Evolutionary conservation across 1,284 basidiomycete genomes (phyloP), one percentile per base, ranked within the genome.

Genomic region (Tilletia horrida): DNA sequence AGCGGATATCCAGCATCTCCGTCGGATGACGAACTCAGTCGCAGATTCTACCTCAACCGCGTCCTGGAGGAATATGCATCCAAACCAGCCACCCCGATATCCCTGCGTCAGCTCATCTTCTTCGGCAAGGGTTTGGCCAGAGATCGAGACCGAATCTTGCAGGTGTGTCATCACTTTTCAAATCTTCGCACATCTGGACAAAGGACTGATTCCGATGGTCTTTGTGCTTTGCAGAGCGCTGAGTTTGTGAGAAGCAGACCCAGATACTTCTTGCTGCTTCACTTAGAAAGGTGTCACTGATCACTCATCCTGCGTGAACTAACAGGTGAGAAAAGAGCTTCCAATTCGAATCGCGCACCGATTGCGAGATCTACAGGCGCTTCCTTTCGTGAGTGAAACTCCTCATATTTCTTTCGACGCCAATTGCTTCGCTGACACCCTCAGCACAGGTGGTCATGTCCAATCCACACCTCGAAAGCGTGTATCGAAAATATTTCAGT

Each of bases 261-360:
- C 35, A 40, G 35, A 40, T 40, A 40, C n/a, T n/a, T n/a, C n/a
- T n/a, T n/a, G 18, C 1, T 7, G 1, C 47, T 48, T n/a, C n/a
- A 11, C 13, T 13, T 45, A 2, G 43, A 45, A 11, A n/a, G 43
- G 2, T 45, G 43, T 13, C n/a, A 16, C 47, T 48, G 47, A 48
- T 48, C n/a, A 25, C 21, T 27, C 14, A 25, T 27, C 27, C 23
- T 52, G 13, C 25, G 23, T 21, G 21, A 52, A 48, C 16, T 4
- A 16, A 25, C 92, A 93, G 82, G 90, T 95, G 42, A 88, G 92
- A 61, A 89, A 90, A 14, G 93, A 95, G 79, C 84, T 95, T 8
- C 91, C 93, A 14, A 88, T 93, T 16, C 87, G 92, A 59, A 90
- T 95, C 79, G 90, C 92, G 2, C 92, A 94, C 81, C 87, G 93